Evolutionary conservation across 345 rosid genomes (phyloP).

Genomic region (Salix udensis): DNA sequence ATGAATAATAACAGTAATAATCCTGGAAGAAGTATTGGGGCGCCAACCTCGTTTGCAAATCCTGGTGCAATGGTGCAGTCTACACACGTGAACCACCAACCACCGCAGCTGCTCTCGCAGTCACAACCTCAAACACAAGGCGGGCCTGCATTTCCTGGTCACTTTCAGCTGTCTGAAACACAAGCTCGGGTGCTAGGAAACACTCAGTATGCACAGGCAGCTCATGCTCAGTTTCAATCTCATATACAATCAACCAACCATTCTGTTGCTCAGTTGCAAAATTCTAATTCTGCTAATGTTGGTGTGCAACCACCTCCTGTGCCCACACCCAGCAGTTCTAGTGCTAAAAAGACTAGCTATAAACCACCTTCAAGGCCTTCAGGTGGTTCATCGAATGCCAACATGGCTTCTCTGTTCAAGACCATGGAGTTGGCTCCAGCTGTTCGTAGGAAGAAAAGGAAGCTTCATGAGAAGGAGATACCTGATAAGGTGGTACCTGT

Average conservation of each 20-base stretch:
- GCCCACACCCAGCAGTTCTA: conserved; percentile 37
- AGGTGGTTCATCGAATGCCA: conserved; percentile 36
- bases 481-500: conserved; percentile 48
- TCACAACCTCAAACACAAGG: conserved; percentile 37
- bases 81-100: conserved; percentile 25
- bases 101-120: conserved; percentile 29
- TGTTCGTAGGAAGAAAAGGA: conserved; percentile 40
- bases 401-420: conserved; percentile 34
- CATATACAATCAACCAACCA: conserved; percentile 21
- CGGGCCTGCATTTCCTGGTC: conserved; percentile 40
- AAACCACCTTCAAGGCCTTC: conserved; percentile 50
- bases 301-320: conserved; percentile 30
- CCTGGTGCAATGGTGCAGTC: conserved; percentile 30
- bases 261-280: conserved; percentile 29
- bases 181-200: conserved; percentile 36
- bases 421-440: conserved; percentile 57
- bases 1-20: conserved; percentile 39
- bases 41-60: conserved; percentile 28
- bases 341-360: conserved; percentile 41
- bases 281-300: conserved; percentile 21
- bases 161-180: conserved; percentile 53
- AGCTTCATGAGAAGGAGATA: conserved; percentile 46
- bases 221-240: conserved; percentile 26
- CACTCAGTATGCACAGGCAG: conserved; percentile 35
- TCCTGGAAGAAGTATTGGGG: conserved; percentile 31